phyloP scores from a whole-genome alignment of 139 green algal genomes.

The Micractinium sp. region DNA sequence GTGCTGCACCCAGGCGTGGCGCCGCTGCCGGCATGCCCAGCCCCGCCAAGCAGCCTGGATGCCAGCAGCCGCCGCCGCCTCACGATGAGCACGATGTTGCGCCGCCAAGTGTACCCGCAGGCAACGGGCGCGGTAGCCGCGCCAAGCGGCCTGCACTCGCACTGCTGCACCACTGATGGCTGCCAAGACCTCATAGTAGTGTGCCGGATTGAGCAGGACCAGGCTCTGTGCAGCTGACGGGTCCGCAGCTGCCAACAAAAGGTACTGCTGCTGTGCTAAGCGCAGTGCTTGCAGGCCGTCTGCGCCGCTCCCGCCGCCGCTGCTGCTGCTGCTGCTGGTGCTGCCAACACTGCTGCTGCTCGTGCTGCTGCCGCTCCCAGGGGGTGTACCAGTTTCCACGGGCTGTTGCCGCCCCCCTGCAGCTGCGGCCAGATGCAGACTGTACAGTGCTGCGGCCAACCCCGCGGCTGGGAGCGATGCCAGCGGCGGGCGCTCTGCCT shows the following conservation, averaged over 20 bases:
- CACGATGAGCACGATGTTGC: not conserved
- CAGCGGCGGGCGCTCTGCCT: not conserved
- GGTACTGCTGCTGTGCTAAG: slow-evolving; percentile 3
- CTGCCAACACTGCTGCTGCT: not conserved
- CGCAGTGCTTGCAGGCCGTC: not conserved
- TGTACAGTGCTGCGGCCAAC: not conserved
- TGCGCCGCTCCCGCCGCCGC: not conserved
- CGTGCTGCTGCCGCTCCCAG: not conserved
- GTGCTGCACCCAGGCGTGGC: not conserved
- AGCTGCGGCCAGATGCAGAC: not conserved
- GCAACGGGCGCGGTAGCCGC: not conserved
- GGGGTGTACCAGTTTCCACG: too few species aligned
- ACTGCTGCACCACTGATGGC: not conserved
- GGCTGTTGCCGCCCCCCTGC: not conserved
- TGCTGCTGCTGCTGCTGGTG: not conserved
- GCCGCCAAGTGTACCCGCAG: not conserved
- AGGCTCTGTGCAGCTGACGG: not conserved
- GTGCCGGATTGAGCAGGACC: not conserved
- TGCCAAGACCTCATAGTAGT: not conserved
- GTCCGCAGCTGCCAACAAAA: not conserved
- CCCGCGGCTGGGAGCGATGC: not conserved
- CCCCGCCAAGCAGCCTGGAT: slow-evolving; percentile 32
- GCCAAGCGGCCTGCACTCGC: slow-evolving; percentile 3
- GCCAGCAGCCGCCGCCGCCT: not conserved
- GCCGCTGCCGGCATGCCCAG: not conserved